Conservation (phyloP, 202 grass and related monocot genomes). For the Elaeis oleifera region DNA sequence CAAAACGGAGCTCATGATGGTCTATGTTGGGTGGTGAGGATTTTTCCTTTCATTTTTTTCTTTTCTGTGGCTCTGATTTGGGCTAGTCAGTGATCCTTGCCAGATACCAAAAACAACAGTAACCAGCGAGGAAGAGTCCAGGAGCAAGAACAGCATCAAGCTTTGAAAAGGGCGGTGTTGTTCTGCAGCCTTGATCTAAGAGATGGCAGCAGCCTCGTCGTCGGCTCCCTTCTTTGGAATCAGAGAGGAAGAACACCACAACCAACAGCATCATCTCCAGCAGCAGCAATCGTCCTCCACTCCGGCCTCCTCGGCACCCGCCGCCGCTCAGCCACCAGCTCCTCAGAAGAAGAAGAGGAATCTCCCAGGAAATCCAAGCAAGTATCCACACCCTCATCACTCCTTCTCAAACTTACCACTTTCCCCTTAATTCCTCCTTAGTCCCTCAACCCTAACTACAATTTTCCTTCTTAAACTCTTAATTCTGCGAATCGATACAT, state of each 20-base stretch:
- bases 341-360: constrained; percentile 14
- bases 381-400: background rate
- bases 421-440: too few relatives aligned
- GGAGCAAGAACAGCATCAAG: background rate
- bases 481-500: too few relatives aligned
- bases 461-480: too few relatives aligned
- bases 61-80: constrained; percentile 8
- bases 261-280: too few relatives aligned
- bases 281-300: too few relatives aligned
- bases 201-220: constrained; percentile 3
- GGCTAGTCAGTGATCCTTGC: constrained; percentile 8
- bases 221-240: constrained; percentile 6
- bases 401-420: too few relatives aligned
- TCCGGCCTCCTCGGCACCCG: too few relatives aligned
- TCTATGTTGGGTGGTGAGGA: constrained; percentile 3
- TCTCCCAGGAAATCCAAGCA: constrained; percentile 16
- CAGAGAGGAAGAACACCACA: constrained; percentile 6
- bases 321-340: background rate
- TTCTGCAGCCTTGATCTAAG: constrained; percentile 6
- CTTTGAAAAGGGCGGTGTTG: constrained; percentile 6
- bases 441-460: too few relatives aligned
- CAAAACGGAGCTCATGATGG: background rate
- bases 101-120: constrained; percentile 2
- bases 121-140: background rate
- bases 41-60: background rate